Evolutionary conservation across 768 basidiomycete species (phyloP), one percentile per base, ranked within the genome.

Genomic region (Suillus plorans): DNA sequence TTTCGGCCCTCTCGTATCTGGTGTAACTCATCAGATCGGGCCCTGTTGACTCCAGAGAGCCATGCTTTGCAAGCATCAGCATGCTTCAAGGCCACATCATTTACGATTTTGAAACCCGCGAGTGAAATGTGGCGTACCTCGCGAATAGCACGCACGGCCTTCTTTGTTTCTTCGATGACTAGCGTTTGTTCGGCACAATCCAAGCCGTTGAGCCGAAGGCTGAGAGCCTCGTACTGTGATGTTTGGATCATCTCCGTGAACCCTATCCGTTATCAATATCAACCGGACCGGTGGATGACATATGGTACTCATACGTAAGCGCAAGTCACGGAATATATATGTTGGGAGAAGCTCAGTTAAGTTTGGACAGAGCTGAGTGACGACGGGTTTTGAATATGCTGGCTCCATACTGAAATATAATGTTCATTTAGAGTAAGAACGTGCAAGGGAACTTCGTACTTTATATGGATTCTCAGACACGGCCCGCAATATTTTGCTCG

Each of bases 391-490:
- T 16, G 41, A 59, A 42, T 28, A 59, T 16, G 39, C 57, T 13
- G 58, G 41, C 18, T 28, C 58, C 58, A 59, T 59, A 42, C 58
- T 59, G 28, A 14, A 20, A 28, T 31, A 59, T 7, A 42, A 28
- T 13, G 0, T 41, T 59, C 28, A 13, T 42, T 61, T n/a, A 18
- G 45, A n/a, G 53, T 25, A 31, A 57, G 20, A 20, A n/a, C 70
- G 65, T 64, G 73, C 74, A 31, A 20, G 28, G 6, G 28, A 42
- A 59, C 18, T 18, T 67, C 68, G 63, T 69, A 64, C 62, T 70
- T 75, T 37, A 63, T 53, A 16, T 71, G 70, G 57, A 76, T 76
- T 28, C 63, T 31, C 4, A 65, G 69, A 62, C 76, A 78, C 20
- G 73, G 42, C 18, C 58, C 58, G 12, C 58, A 59, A 44, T 59